Evolutionary conservation across 2,329 filamentous ascomycete species (phyloP).

Genomic region (Byssothecium circinans): DNA sequence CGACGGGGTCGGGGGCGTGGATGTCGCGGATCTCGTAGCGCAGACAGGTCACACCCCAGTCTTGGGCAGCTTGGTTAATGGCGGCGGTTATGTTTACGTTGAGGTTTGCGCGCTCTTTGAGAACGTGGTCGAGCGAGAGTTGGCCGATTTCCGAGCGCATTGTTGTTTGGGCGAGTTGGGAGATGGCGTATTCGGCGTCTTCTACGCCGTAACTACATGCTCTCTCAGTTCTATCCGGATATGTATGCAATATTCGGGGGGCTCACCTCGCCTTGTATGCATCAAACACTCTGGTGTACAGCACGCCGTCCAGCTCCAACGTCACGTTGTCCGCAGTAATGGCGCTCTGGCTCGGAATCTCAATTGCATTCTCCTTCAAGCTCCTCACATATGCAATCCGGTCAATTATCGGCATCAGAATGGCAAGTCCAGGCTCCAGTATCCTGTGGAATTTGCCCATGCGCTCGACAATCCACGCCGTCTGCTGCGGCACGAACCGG

Average conservation of each 20-base stretch:
- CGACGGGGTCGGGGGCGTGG: conserved; percentile 88
- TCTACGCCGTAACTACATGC: conserved; percentile 89
- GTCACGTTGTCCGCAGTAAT: conserved; percentile 99
- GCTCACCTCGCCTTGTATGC: conserved; percentile 92
- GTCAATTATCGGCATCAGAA: conserved; percentile 88
- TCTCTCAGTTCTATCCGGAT: conserved; percentile 15
- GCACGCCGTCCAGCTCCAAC: conserved; percentile 88
- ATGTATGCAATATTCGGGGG: background rate
- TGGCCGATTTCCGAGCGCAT: conserved; percentile 99
- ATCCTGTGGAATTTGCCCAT: conserved; percentile 98
- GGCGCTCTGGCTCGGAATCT: conserved; percentile 96
- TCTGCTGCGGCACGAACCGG: conserved; percentile 98
- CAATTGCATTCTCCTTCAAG: conserved; percentile 91
- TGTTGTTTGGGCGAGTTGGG: conserved; percentile 94
- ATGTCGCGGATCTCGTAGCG: conserved; percentile 99
- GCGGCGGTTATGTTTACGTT: conserved; percentile 99
- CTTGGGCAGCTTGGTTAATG: conserved; percentile 96
- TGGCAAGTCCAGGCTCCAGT: conserved; percentile 84
- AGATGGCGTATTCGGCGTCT: conserved; percentile 98
- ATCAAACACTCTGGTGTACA: conserved; percentile 96
- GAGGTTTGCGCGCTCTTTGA: conserved; percentile 93
- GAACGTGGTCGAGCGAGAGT: conserved; percentile 91
- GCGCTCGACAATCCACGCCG: conserved; percentile 98
- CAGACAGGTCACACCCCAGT: conserved; percentile 94
- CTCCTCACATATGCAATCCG: conserved; percentile 98